Evolutionary conservation across 345 rosid genomes (phyloP), one percentile per base, ranked within the genome.

Genomic region (Sapria himalayana): DNA sequence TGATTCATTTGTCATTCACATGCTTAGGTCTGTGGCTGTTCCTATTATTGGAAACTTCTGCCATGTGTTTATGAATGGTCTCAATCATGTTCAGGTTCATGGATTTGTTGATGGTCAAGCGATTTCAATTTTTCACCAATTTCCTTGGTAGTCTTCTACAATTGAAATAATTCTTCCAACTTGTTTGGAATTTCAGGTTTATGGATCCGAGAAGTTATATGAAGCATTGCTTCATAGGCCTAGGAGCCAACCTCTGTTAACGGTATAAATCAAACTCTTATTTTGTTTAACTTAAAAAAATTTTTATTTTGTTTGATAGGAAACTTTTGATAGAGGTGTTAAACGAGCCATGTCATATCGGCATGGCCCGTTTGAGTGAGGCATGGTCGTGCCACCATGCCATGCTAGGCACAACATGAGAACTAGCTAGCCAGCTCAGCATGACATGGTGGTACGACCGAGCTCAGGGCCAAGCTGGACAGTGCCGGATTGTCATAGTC

Each of bases 31-130:
- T 23, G 74, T 89, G 29, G 85, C 98, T 20, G 73, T 73, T 61
- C 98, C 98, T 34, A 63, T 89, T 12, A 37, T 89, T 42, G 98
- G 94, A 44, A 89, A 79, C 54, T 73, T 85, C 59, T 89, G 98
- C 40, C 81, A 89, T 60, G 84, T 89, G 46, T 86, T 89, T 46
- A 89, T 89, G 98, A 70, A 78, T 33, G 98, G 98, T 25, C 68
- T 89, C 22, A 89, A 89, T 57, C 76, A 60, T 43, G 98, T 89
- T 56, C 93, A 89, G 78, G 98, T 78, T 16, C 38, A 32, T 23
- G 17, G 22, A 16, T 15, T 22, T 16, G 10, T 24, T 17, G 13
- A 29, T 33, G 8, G 8, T 34, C 29, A 6, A 8, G 25, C 5
- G 1, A 18, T 29, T 36, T 29, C 20, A 12, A 12, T 14, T 43